Conservation (phyloP, 2,329 filamentous ascomycete genomes). For the Diaporthe eres region DNA sequence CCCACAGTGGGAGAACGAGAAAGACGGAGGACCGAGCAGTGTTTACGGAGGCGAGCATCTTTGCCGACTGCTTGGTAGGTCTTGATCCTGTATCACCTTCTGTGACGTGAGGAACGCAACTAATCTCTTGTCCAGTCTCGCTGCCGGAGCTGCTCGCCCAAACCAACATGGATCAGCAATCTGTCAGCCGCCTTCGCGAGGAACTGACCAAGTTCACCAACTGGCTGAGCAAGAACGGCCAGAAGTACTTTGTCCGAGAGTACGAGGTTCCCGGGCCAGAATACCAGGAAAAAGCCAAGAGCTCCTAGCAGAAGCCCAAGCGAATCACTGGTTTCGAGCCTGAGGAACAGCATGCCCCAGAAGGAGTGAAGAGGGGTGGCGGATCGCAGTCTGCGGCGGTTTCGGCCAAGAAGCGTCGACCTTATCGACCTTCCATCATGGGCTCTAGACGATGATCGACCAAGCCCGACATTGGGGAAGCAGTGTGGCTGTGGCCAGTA, state of each 20-base stretch:
- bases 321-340: constrained; percentile 15
- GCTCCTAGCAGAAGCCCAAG: constrained; percentile 30
- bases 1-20: constrained; percentile 75
- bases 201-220: constrained; percentile 88
- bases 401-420: constrained; percentile 1
- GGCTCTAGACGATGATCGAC: neutral
- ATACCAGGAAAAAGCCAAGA: constrained; percentile 76
- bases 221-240: constrained; percentile 85
- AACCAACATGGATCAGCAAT: constrained; percentile 97
- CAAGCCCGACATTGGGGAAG: neutral
- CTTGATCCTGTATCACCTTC: neutral
- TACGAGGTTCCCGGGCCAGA: constrained; percentile 81
- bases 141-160: constrained; percentile 95
- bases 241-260: constrained; percentile 81
- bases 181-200: constrained; percentile 88
- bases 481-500: neutral
- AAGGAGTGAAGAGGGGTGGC: neutral
- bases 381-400: neutral
- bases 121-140: constrained; percentile 70
- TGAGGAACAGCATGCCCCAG: neutral
- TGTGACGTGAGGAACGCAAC: neutral
- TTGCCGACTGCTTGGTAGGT: constrained; percentile 86
- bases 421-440: neutral
- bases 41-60: constrained; percentile 96
- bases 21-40: constrained; percentile 77